Conservation (phyloP, 495 filamentous ascomycete genomes). For the Emericellopsis terricola region DNA sequence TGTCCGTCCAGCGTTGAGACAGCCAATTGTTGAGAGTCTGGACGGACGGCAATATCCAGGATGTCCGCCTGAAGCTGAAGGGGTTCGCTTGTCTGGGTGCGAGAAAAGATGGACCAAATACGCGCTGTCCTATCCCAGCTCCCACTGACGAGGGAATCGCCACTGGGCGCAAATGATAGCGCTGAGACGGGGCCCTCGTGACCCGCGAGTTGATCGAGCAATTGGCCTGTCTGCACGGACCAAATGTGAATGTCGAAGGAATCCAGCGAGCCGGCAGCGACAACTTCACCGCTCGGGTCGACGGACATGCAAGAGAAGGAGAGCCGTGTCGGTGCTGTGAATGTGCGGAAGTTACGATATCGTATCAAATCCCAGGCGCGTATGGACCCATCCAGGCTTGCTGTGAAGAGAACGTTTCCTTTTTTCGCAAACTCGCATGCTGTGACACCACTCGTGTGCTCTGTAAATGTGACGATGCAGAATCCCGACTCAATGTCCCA, state of each 20-base stretch:
- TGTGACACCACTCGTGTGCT: conserved; percentile 91
- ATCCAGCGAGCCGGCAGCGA: conserved; percentile 87
- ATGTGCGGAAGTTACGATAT: conserved; percentile 92
- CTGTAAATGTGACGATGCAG: conserved; percentile 94
- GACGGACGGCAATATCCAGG: conserved; percentile 68
- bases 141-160: conserved; percentile 65
- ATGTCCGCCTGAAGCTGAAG: conserved; percentile 81
- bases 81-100: conserved; percentile 89
- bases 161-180: conserved; percentile 74
- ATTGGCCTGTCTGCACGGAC: conserved; percentile 94
- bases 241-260: conserved; percentile 95
- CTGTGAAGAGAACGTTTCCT: conserved; percentile 87
- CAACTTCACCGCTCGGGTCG: conserved; percentile 89
- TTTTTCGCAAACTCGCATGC: conserved; percentile 87
- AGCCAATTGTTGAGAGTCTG: conserved; percentile 79
- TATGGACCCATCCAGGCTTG: conserved; percentile 82
- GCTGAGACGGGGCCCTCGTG: conserved; percentile 87
- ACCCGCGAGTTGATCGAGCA: conserved; percentile 76
- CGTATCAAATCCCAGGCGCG: conserved; percentile 92
- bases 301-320: conserved; percentile 88
- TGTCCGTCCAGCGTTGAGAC: conserved; percentile 89
- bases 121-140: conserved; percentile 92
- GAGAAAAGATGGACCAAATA: conserved; percentile 84
- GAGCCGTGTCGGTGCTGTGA: conserved; percentile 77
- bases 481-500: conserved; percentile 96